Conservation (phyloP, 257 asterid species). For the Mentha longifolia region DNA sequence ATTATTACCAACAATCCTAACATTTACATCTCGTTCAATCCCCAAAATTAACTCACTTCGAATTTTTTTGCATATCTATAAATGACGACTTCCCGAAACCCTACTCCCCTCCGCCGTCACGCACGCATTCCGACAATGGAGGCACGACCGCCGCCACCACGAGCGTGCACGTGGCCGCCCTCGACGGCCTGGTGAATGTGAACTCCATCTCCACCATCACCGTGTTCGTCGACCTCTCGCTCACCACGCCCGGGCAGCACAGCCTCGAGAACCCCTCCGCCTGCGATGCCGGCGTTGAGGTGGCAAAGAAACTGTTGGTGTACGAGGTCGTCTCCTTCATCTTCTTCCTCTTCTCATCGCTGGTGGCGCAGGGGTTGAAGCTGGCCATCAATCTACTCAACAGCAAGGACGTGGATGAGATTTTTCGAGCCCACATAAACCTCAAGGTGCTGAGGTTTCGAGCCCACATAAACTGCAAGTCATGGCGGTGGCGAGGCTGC, state of each 20-base stretch:
- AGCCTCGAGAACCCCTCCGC: slow-evolving; percentile 70
- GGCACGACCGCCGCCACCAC: slow-evolving; percentile 51
- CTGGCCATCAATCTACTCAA: slow-evolving; percentile 68
- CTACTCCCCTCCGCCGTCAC: slow-evolving; percentile 27
- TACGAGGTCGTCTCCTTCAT: slow-evolving; percentile 91
- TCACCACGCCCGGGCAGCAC: slow-evolving; percentile 74
- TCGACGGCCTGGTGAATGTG: slow-evolving; percentile 84
- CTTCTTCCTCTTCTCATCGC: slow-evolving; percentile 89
- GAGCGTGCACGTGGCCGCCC: slow-evolving; percentile 85
- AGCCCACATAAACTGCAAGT: no score
- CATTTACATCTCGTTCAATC: background rate
- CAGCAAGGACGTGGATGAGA: slow-evolving; percentile 76
- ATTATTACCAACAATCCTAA: no score
- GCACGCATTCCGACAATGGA: slow-evolving; percentile 41
- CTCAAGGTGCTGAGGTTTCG: slow-evolving; percentile 58
- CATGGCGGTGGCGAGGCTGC: no score
- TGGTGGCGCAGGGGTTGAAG: slow-evolving; percentile 94
- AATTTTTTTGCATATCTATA: slow-evolving; percentile 38
- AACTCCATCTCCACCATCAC: slow-evolving; percentile 90
- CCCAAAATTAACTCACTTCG: background rate
- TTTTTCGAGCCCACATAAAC: no score
- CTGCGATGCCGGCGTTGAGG: slow-evolving; percentile 80
- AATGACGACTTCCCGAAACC: slow-evolving; percentile 43
- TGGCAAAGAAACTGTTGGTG: slow-evolving; percentile 66
- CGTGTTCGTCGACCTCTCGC: slow-evolving; percentile 78